Conservation (phyloP, 2,329 filamentous ascomycete genomes). For the Aspergillaceae sp. region DNA sequence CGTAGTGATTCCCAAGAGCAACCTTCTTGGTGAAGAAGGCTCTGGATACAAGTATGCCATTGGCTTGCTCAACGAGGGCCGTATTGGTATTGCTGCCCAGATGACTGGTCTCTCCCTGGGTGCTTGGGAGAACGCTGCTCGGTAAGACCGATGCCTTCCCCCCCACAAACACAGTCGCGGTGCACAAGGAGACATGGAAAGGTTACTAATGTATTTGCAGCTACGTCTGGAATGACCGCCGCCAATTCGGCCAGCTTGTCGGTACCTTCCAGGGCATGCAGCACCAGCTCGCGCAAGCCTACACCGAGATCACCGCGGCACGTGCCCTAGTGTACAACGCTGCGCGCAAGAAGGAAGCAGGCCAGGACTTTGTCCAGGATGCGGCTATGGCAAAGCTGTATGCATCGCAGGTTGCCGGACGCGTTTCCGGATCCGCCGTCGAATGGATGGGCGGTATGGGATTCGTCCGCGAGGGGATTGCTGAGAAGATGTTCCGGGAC, state of each 20-base stretch:
- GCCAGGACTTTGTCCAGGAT: conserved; percentile 88
- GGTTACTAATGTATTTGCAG: conserved; percentile 25
- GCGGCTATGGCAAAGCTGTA: conserved; percentile 98
- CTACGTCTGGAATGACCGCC: conserved; percentile 97
- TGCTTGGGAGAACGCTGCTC: conserved; percentile 87
- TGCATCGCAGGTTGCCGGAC: conserved; percentile 82
- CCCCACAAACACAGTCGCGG: conserved; percentile 1
- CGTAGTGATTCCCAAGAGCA: conserved; percentile 78
- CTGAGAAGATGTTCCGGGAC: conserved; percentile 96
- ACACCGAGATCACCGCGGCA: conserved; percentile 85
- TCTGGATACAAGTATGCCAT: conserved; percentile 99
- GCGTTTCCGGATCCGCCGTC: conserved; percentile 74
- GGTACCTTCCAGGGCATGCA: conserved; percentile 99
- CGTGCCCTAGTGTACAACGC: conserved; percentile 93
- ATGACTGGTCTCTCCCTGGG: conserved; percentile 96
- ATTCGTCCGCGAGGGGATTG: conserved; percentile 89
- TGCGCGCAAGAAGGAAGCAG: conserved; percentile 94
- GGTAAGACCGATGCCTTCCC: conserved; percentile 37
- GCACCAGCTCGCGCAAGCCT: conserved; percentile 94
- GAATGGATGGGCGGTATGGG: conserved; percentile 99
- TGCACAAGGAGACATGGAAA: not conserved
- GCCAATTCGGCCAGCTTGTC: conserved; percentile 88
- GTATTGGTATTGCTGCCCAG: conserved; percentile 95
- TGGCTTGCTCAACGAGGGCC: conserved; percentile 83
- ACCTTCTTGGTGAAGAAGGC: conserved; percentile 79